phyloP scores from a whole-genome alignment of 345 rosid species.

The Brassica carinata region DNA sequence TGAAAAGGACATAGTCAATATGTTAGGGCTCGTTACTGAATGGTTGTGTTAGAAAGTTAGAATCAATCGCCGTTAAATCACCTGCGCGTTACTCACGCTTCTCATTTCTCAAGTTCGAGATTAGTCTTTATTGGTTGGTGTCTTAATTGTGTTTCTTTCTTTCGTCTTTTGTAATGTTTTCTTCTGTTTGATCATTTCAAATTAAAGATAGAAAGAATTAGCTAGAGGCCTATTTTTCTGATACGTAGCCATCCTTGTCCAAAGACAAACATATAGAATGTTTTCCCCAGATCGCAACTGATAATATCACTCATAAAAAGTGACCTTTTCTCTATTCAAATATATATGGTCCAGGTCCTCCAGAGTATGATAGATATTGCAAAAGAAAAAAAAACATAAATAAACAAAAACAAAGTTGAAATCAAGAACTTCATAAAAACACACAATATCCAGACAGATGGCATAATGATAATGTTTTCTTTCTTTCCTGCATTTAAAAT shows the following conservation, averaged over 20 bases:
- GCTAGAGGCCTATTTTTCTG: background rate
- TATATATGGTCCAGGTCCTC: constrained; percentile 14
- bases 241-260: constrained; percentile 23
- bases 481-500: constrained; percentile 22
- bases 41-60: background rate
- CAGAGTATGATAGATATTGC: constrained; percentile 8
- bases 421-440: constrained; percentile 34
- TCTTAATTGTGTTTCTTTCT: background rate
- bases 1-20: background rate
- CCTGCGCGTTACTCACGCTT: background rate
- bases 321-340: background rate
- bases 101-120: background rate
- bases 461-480: constrained; percentile 29
- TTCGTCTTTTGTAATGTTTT: background rate
- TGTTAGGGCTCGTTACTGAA: background rate
- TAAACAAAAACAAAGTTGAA: background rate
- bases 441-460: constrained; percentile 37
- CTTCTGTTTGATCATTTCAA: background rate
- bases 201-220: background rate
- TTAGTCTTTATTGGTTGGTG: background rate
- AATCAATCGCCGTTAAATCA: background rate
- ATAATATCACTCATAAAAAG: constrained; percentile 11
- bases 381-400: background rate
- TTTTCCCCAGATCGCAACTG: constrained; percentile 1
- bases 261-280: constrained; percentile 8